Percentiles rank a stretch among this genome's conserved stretches.
Evolutionary conservation across 2,329 filamentous ascomycete species (phyloP).

Genomic region (Aspergillus clavatus): DNA sequence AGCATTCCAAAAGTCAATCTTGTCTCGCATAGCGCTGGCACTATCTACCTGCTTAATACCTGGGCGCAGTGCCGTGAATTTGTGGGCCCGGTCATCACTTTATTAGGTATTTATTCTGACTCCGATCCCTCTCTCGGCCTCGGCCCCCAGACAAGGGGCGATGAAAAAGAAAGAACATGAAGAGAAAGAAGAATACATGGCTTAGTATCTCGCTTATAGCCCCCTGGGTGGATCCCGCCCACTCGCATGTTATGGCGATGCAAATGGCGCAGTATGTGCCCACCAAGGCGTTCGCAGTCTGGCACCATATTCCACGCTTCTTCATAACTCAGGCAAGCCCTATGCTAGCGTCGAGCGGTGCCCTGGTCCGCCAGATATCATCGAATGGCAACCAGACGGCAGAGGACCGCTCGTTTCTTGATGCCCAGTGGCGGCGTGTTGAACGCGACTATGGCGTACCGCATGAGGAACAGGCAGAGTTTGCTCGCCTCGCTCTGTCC

Average conservation of each 20-base stretch:
- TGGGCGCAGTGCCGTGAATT: slow-evolving; percentile 10
- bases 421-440: slow-evolving; percentile 13
- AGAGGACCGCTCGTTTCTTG: slow-evolving; percentile 6
- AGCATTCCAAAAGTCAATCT: slow-evolving; percentile 30
- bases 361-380: slow-evolving; percentile 10
- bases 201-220: slow-evolving; percentile 27
- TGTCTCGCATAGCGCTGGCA: slow-evolving; percentile 40
- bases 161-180: not conserved
- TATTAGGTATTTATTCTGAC: slow-evolving; percentile 13
- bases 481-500: slow-evolving; percentile 9
- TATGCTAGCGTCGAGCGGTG: slow-evolving; percentile 18
- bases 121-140: not conserved
- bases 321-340: slow-evolving; percentile 20
- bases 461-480: slow-evolving; percentile 10
- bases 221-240: slow-evolving; percentile 41
- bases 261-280: slow-evolving; percentile 25
- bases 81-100: slow-evolving; percentile 6
- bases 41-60: slow-evolving; percentile 43
- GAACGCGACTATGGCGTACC: slow-evolving; percentile 19
- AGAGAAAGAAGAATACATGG: not conserved
- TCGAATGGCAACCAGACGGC: not conserved
- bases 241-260: slow-evolving; percentile 30
- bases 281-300: slow-evolving; percentile 18
- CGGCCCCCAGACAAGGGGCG: no score
- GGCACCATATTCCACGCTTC: slow-evolving; percentile 27